Evolutionary conservation across 371 early-diverging fungal species (phyloP).

Genomic region (Circinella minor): DNA sequence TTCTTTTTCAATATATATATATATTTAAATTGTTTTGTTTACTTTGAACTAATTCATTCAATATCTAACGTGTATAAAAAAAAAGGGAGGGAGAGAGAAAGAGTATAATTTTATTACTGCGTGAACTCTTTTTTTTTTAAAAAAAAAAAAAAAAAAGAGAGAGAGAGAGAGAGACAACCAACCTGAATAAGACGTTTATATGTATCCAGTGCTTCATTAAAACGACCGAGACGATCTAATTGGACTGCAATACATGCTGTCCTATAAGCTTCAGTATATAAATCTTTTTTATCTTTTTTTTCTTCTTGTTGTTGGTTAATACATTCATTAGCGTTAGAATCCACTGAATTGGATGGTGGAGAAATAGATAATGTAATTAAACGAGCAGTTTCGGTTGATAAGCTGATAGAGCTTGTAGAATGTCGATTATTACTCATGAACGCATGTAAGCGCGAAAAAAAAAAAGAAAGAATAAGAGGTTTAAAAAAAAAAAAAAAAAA

Average conservation of each 20-base stretch:
- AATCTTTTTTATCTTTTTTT: not conserved
- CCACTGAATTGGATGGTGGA: slow-evolving; percentile 9
- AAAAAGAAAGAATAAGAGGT: too few relatives aligned
- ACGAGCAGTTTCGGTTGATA: slow-evolving; percentile 1
- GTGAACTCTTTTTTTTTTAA: not conserved
- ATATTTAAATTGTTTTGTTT: too few relatives aligned
- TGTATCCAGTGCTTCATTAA: slow-evolving; percentile 46
- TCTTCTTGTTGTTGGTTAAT: not conserved
- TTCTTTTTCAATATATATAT: too few relatives aligned
- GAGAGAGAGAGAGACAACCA: slow-evolving; percentile 5
- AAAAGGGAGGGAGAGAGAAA: too few relatives aligned
- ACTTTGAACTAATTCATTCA: too few relatives aligned
- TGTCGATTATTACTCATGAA: slow-evolving; percentile 19
- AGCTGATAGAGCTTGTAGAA: slow-evolving; percentile 8
- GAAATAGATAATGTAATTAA: not conserved
- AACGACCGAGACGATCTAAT: slow-evolving; percentile 50
- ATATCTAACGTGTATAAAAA: not conserved
- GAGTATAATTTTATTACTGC: not conserved
- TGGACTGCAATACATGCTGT: slow-evolving; percentile 56
- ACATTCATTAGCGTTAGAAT: not conserved
- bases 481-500: too few relatives aligned
- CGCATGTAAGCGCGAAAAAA: slow-evolving; percentile 12
- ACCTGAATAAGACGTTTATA: slow-evolving; percentile 59
- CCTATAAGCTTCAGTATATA: slow-evolving; percentile 54
- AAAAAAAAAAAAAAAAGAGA: not conserved